Conservation (phyloP, 768 basidiomycete species). For the Coprinopsis cinerea region DNA sequence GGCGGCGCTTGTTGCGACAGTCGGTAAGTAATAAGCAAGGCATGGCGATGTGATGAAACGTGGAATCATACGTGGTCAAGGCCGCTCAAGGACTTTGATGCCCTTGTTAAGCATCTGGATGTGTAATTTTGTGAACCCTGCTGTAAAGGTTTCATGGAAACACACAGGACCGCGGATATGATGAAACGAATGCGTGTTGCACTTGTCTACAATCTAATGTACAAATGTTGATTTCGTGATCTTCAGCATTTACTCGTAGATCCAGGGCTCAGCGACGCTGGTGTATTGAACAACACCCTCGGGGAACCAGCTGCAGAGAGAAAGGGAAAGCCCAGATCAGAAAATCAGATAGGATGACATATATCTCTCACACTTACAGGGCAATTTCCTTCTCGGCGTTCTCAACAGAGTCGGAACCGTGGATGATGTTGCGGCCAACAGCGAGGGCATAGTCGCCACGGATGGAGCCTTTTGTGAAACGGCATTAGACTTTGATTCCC, state of each 20-base stretch:
- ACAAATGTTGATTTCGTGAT: constrained; percentile 10
- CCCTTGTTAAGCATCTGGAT: too few species aligned
- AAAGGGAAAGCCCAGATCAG: background rate
- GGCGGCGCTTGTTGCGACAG: too few species aligned
- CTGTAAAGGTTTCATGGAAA: background rate
- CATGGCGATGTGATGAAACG: too few species aligned
- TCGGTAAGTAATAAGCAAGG: too few species aligned
- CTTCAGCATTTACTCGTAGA: constrained; percentile 61
- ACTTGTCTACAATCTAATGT: constrained; percentile 9
- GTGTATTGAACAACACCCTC: constrained; percentile 74
- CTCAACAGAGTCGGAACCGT: constrained; percentile 86
- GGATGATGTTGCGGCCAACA: constrained; percentile 92
- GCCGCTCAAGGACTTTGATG: background rate
- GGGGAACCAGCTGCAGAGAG: constrained; percentile 75
- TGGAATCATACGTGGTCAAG: background rate
- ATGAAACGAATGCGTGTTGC: constrained; percentile 2
- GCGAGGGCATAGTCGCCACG: constrained; percentile 94
- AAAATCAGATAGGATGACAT: too few species aligned
- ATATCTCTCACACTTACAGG: constrained; percentile 53
- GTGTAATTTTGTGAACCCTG: too few species aligned
- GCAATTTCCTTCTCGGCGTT: constrained; percentile 91
- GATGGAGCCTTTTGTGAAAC: constrained; percentile 64
- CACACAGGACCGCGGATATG: background rate
- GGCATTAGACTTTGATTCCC: constrained; percentile 8
- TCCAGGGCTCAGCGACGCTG: constrained; percentile 59